These are phyloP conservation scores for Betula pendula DNA, from an alignment of 306 rosid species.

Conservation along the genomic window DNA sequence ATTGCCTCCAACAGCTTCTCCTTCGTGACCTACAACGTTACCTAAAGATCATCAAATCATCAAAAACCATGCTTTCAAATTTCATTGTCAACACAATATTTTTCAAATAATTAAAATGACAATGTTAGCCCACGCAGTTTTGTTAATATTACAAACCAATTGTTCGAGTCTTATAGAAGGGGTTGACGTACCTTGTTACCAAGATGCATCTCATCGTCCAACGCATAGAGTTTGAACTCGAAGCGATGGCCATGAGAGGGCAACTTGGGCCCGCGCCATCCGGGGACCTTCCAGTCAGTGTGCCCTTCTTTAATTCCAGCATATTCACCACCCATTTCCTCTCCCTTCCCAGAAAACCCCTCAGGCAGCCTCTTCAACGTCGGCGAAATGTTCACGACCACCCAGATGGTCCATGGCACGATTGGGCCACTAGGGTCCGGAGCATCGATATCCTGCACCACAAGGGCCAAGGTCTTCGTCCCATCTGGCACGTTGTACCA, in stretches of 20 bases:
- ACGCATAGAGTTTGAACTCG: slow-evolving; percentile 74
- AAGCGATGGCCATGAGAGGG: slow-evolving; percentile 67
- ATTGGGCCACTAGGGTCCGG: slow-evolving; percentile 56
- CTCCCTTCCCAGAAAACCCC: slow-evolving; percentile 72
- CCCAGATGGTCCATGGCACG: slow-evolving; percentile 84
- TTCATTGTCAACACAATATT: too few relatives aligned
- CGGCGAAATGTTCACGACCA: slow-evolving; percentile 61
- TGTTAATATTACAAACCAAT: not conserved
- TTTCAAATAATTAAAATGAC: not conserved
- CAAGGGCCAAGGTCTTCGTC: slow-evolving; percentile 60
- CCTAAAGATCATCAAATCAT: not conserved
- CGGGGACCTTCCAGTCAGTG: slow-evolving; percentile 65
- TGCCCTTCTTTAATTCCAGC: slow-evolving; percentile 55
- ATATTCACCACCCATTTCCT: slow-evolving; percentile 50
- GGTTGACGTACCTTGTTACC: slow-evolving; percentile 75
- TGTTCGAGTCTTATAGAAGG: too few relatives aligned
- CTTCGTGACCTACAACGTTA: slow-evolving; percentile 57
- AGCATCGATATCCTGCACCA: slow-evolving; percentile 80
- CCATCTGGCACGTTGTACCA: slow-evolving; percentile 80
- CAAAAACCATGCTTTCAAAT: not conserved
- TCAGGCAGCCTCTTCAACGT: slow-evolving; percentile 60
- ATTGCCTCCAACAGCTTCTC: slow-evolving; percentile 64
- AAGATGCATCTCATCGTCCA: slow-evolving; percentile 60
- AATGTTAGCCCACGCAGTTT: not conserved
- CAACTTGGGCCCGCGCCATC: slow-evolving; percentile 74